Base-by-base conservation (phyloP, 1,284 basidiomycete genomes). In the Vanrija sp. region DNA sequence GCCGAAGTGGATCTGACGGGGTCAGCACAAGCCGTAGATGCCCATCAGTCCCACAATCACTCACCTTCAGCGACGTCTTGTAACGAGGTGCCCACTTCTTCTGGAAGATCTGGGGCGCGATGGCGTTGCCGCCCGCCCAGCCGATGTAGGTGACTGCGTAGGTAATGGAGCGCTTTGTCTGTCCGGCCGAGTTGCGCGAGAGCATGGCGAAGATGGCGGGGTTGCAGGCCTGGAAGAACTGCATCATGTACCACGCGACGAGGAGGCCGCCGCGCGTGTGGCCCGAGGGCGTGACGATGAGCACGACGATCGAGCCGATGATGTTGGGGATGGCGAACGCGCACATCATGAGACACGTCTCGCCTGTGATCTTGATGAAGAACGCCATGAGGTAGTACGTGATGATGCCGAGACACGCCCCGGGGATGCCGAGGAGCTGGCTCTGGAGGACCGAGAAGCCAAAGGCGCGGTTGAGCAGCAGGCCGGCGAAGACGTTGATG, bases 41-140 rank as follows among this genome's bases (percentile, higher is more conserved):
- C 21, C 21, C 21, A 23, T 23, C 21, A 23, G 21, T 23, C 28
- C 28, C 28, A 12, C 10, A 8, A 14, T 12, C 9, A 34, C 34
- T 34, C 14, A 34, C 34, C 28, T 28, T 28, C 7, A 69, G 64
- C 8, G 57, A 51, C 56, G 60, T 57, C 38, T 62, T 39, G 58
- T 69, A 69, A 39, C 67, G 48, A 3, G 67, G 63, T 14, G 53
- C 58, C 67, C 67, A 69, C 6, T 38, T 39, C 4, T 52, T 34
- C 43, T 62, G 59, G 61, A 69, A 69, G n/a, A 65, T 43, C 43
- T 66, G 65, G 12, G 66, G 62, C 16, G 60, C 60, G 43, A 67
- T 58, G 5, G 66, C 66, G 43, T 70, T 70, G 57, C 68, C 68
- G 10, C 54, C 59, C 3, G 65, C 62, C 65, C 65, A 67, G 25